A percentile compares a stretch with the other conserved stretches of the same genome.
Evolutionary conservation across 345 rosid species (phyloP).

Genomic region (Passiflora organensis): DNA sequence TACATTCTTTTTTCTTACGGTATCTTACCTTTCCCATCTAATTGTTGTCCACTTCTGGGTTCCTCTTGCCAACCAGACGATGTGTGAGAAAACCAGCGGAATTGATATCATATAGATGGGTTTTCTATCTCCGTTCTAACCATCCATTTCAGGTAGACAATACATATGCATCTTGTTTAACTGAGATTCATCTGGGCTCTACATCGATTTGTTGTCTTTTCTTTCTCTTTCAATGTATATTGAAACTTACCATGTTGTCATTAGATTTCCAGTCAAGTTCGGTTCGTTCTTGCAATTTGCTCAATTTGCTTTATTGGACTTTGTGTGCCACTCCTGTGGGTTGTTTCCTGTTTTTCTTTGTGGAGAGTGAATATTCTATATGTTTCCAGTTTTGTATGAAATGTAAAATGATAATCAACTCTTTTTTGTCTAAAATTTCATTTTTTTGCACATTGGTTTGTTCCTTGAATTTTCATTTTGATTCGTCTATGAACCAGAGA

Average conservation of each 20-base stretch:
- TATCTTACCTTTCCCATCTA: background rate
- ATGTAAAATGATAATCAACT: background rate
- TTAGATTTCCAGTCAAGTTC: background rate
- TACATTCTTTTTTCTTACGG: background rate
- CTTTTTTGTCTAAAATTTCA: background rate
- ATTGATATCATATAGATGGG: constrained; percentile 32
- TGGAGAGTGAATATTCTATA: background rate
- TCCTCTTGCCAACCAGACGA: constrained; percentile 2
- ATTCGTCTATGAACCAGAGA: background rate
- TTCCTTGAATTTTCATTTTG: background rate
- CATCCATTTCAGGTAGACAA: constrained; percentile 38
- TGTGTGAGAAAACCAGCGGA: constrained; percentile 37
- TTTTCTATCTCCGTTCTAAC: constrained; percentile 29
- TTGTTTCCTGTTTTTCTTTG: background rate
- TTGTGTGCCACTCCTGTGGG: background rate
- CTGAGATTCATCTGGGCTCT: constrained; percentile 12
- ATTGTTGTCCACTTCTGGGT: background rate
- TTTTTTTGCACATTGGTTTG: background rate
- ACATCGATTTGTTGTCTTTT: background rate
- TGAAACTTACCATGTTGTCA: no score
- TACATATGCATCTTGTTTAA: constrained; percentile 35
- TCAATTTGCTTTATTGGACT: background rate
- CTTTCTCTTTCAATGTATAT: no score
- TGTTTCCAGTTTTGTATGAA: background rate
- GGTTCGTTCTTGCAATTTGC: background rate